Evolutionary conservation across 306 rosid genomes (phyloP), one percentile per base, ranked within the genome.

Genomic region (Amphicarpaea edgeworthii): DNA sequence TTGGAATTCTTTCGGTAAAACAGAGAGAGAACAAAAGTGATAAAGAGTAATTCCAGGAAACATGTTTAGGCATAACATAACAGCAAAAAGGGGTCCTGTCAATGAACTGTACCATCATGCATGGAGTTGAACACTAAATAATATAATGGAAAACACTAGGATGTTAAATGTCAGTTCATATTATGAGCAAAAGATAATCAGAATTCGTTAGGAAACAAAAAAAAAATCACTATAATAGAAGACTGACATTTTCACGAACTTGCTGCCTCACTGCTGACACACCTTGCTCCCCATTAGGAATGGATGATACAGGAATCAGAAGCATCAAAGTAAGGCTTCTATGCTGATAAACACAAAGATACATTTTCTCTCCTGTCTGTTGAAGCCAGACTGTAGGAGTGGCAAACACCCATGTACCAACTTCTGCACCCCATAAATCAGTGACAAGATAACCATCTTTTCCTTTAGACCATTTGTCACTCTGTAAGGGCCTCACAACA

Each of bases 381-480:
- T 45, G 83, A 71, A 90, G 90, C 85, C 86, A 88, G 62, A 95
- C 88, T 49, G 93, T 92, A 54, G 99, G 97, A 28, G 96, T 84
- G 73, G 86, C 85, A 83, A 67, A 79, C 59, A 75, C 77, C 82
- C 86, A 82, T 0, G 84, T 83, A 43, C 91, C 88, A 81, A 90
- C 77, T 82, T 90, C 98, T 70, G 84, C 86, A 60, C 99, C 97
- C 99, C 98, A 95, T 69, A 92, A 84, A 86, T 95, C 99, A 80
- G 93, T 90, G 82, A 86, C 91, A 81, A 95, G 93, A 86, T 87
- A 95, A 50, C 97, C 96, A 70, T 92, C 96, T 78, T 89, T 92
- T 73, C 98, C 99, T 80, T 86, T 95, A 61, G 97, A 87, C 99
- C 99, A 95, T 82, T 88, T 95, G 55, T 86, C 87, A 55, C 66